Evolutionary conservation across 1,139 yeast species (phyloP).

Genomic region (Trichomonascaceae sp.): DNA sequence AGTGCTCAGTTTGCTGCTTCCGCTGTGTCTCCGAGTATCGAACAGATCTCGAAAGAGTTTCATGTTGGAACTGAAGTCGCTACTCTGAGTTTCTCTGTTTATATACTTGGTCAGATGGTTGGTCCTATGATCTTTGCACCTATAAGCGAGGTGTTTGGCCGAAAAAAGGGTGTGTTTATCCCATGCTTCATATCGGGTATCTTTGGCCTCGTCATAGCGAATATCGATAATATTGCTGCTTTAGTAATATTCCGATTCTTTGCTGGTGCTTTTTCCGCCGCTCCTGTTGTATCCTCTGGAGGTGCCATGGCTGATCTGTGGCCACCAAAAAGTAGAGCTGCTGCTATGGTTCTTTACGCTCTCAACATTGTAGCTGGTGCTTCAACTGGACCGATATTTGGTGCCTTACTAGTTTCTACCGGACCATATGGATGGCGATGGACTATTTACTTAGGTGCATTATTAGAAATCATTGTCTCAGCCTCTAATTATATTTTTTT

Average conservation of each 20-base stretch:
- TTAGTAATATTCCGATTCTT: constrained; percentile 67
- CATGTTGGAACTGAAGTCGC: constrained; percentile 55
- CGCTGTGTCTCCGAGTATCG: constrained; percentile 39
- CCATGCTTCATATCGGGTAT: constrained; percentile 28
- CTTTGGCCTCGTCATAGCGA: constrained; percentile 64
- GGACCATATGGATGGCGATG: constrained; percentile 47
- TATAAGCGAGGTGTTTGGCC: constrained; percentile 7
- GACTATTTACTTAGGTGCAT: constrained; percentile 60
- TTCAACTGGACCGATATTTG: constrained; percentile 62
- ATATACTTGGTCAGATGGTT: constrained; percentile 60
- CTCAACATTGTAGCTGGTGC: constrained; percentile 71
- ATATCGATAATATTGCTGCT: constrained; percentile 65
- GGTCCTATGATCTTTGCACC: constrained; percentile 6
- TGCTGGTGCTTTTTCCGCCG: constrained; percentile 70
- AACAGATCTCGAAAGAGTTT: constrained; percentile 43
- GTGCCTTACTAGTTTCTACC: constrained; percentile 53
- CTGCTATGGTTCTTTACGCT: constrained; percentile 65
- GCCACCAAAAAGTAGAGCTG: constrained; percentile 56
- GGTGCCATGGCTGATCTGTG: constrained; percentile 73
- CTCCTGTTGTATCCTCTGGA: constrained; percentile 76
- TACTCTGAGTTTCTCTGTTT: constrained; percentile 57
- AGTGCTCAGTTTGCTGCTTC: constrained; percentile 43
- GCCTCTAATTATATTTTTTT: constrained; percentile 40
- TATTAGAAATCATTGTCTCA: constrained; percentile 55
- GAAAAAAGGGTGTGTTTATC: not conserved